Evolutionary conservation across 352 stramenopile species (phyloP).

Genomic region (Globisporangium sylvaticum): DNA sequence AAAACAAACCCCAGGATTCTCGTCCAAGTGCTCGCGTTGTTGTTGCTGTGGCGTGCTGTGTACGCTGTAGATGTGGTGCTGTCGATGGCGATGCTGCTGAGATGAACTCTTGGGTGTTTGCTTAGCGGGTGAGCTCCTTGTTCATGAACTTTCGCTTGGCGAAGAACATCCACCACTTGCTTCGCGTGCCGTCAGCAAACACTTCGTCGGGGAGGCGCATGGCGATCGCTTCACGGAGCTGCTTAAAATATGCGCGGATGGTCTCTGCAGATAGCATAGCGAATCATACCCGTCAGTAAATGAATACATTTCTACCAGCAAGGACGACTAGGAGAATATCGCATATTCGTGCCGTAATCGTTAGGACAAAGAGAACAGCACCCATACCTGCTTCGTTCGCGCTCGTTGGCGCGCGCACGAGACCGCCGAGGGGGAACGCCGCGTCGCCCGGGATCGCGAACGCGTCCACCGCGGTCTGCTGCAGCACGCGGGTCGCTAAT

Average conservation of each 20-base stretch:
- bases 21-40: not conserved
- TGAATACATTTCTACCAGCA: not conserved
- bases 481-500: constrained; percentile 66
- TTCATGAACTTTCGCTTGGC: constrained; percentile 95
- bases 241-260: constrained; percentile 88
- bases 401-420: constrained; percentile 69
- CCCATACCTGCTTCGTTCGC: constrained; percentile 69
- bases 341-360: not conserved
- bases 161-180: constrained; percentile 95
- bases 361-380: not conserved
- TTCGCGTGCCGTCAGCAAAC: constrained; percentile 80
- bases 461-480: constrained; percentile 76
- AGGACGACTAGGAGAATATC: not conserved
- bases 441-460: constrained; percentile 88
- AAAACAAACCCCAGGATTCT: not conserved
- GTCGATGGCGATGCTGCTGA: not conserved
- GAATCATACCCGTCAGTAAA: not conserved
- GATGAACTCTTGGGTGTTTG: not conserved
- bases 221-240: constrained; percentile 83
- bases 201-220: constrained; percentile 81
- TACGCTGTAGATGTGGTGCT: not conserved
- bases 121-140: constrained; percentile 81
- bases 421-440: constrained; percentile 74
- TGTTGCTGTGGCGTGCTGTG: not conserved
- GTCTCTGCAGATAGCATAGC: constrained; percentile 43